These are phyloP conservation scores for Termitomyces sp. DNA, from an alignment of 768 basidiomycete species.

Conservation along the genomic window DNA sequence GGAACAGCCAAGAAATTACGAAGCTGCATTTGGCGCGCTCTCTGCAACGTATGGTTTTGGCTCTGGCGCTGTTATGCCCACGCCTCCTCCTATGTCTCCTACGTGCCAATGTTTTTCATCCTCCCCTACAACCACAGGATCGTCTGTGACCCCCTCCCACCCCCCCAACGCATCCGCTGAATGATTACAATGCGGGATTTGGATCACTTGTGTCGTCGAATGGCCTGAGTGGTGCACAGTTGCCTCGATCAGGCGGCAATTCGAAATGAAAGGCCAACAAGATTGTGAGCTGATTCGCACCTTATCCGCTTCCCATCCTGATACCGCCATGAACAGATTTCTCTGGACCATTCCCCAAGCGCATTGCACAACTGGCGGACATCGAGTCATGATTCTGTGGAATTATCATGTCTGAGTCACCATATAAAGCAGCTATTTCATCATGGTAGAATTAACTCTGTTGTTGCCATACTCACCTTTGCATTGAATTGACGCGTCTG, in stretches of 20 bases:
- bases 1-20: conserved; percentile 18
- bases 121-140: neutral
- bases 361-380: neutral
- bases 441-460: neutral
- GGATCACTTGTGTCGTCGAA: conserved; percentile 12
- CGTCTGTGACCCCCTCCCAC: neutral
- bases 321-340: neutral
- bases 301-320: neutral
- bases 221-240: conserved; percentile 9
- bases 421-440: neutral
- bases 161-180: neutral
- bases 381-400: too few species aligned
- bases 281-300: neutral
- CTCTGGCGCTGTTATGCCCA: neutral
- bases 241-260: neutral
- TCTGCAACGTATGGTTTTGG: conserved; percentile 21
- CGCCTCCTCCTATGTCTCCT: neutral
- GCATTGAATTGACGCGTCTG: too few species aligned
- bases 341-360: neutral
- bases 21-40: conserved; percentile 21
- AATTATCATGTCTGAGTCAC: neutral
- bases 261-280: neutral
- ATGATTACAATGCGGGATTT: conserved; percentile 12
- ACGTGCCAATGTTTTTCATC: neutral
- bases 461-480: too few species aligned